A percentile compares a stretch with the other conserved stretches of the same genome.
Conservation (phyloP, 768 basidiomycete genomes). For the Rhizopogon vesiculosus region DNA sequence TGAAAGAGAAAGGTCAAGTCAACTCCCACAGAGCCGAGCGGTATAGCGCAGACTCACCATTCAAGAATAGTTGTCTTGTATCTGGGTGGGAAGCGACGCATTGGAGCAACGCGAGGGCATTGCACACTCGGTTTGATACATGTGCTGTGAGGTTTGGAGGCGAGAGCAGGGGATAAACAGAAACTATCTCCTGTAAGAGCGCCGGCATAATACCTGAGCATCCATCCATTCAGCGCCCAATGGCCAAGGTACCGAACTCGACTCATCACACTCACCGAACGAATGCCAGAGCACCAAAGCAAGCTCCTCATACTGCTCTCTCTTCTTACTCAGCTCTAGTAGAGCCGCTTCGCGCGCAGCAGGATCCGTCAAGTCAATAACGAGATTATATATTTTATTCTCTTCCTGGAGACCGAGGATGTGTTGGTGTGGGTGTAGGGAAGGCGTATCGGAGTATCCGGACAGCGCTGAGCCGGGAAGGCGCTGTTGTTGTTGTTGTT, state of each 20-base stretch:
- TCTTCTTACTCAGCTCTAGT: slow-evolving; percentile 95
- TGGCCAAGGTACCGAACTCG: background rate
- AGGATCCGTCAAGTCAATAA: slow-evolving; percentile 82
- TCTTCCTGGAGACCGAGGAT: slow-evolving; percentile 57
- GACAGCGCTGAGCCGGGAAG: slow-evolving; percentile 21
- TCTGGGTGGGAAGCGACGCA: slow-evolving; percentile 98
- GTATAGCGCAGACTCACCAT: slow-evolving; percentile 48
- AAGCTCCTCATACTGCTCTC: slow-evolving; percentile 98
- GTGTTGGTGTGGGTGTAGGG: slow-evolving; percentile 51
- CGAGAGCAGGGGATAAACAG: slow-evolving; percentile 93
- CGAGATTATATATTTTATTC: slow-evolving; percentile 84
- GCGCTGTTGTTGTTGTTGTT: slow-evolving; percentile 16
- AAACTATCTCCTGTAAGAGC: slow-evolving; percentile 94
- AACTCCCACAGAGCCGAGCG: background rate
- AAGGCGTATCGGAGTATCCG: slow-evolving; percentile 61
- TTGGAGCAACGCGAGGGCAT: slow-evolving; percentile 94
- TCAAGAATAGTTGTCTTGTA: slow-evolving; percentile 91
- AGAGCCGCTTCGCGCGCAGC: slow-evolving; percentile 84
- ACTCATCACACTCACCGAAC: slow-evolving; percentile 59
- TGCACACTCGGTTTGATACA: slow-evolving; percentile 98
- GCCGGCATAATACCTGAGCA: slow-evolving; percentile 91
- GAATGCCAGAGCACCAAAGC: slow-evolving; percentile 98
- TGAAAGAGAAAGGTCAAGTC: slow-evolving; percentile 1
- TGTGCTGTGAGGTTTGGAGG: slow-evolving; percentile 96
- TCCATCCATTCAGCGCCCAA: background rate